Evolutionary conservation across 2,329 filamentous ascomycete species (phyloP), one percentile per base, ranked within the genome.

Genomic region (Gnomoniopsis sp.): DNA sequence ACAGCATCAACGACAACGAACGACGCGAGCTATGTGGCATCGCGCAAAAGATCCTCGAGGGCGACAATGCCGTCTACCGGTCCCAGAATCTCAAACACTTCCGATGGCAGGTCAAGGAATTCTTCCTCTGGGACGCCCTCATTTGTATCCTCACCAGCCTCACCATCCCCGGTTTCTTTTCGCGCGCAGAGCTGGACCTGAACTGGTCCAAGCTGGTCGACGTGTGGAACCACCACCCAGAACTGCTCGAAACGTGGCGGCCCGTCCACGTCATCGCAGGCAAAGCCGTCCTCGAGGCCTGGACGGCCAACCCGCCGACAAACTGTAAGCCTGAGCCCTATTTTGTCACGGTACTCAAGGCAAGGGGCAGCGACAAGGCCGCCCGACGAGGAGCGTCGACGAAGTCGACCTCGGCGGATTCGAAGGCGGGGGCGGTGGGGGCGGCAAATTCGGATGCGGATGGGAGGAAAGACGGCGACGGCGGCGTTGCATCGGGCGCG

Each of bases 41-140:
- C 10, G 69, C 77, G 17, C 65, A 68, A 34, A 74, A 74, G 55
- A 76, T 75, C 41, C 58, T 67, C 54, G 70, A 67, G 64, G 75
- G 66, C 62, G 75, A 74, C 59, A 62, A 64, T 8, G 67, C 71
- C 7, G 64, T 68, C 8, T 67, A 69, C 53, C 57, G 62, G 2
- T 64, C 71, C 30, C 43, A 62, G 1, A 62, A 61, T 1, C 57
- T 70, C 3, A 62, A 60, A 19, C 66, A 62, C 33, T 73, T 64
- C 50, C 63, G 63, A 10, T 75, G 72, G 72, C 66, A 72, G 51
- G 65, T 69, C 15, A 64, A 64, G 48, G 64, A 65, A 3, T 73
- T 74, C 49, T 75, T 71, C 59, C 56, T 63, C 11, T 69, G 67
- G 65, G 71, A 74, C 49, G 65, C 70, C 2, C 52, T 74, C 17